Evolutionary conservation across 345 rosid genomes (phyloP).

Genomic region (Noccaea caerulescens): DNA sequence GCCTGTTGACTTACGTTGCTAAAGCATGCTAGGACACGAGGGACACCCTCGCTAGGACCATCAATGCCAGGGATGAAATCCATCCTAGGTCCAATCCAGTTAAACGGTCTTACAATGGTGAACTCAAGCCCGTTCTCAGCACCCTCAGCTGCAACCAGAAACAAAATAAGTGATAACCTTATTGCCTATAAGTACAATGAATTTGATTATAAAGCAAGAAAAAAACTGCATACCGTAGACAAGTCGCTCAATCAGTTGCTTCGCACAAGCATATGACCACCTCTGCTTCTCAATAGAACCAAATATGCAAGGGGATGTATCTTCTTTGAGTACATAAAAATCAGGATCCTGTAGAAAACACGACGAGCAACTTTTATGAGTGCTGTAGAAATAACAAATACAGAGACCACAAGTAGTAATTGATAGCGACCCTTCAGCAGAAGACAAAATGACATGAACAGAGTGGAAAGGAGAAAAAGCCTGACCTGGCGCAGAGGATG

Average conservation of each 20-base stretch:
- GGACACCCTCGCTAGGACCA: constrained; percentile 99
- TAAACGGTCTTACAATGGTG: constrained; percentile 97
- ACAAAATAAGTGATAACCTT: constrained; percentile 10
- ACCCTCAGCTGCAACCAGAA: constrained; percentile 80
- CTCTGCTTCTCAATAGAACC: constrained; percentile 99
- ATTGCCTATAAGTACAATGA: not conserved
- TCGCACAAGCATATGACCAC: constrained; percentile 99
- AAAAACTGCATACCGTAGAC: constrained; percentile 64
- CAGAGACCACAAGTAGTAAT: not conserved
- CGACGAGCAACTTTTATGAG: constrained; percentile 24
- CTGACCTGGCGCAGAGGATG: constrained; percentile 92
- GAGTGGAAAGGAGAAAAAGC: constrained; percentile 30
- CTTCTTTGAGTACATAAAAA: constrained; percentile 90
- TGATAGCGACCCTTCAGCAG: constrained; percentile 18
- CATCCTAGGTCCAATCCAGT: constrained; percentile 99
- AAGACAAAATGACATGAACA: constrained; percentile 24
- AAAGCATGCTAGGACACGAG: constrained; percentile 97
- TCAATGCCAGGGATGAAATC: constrained; percentile 99
- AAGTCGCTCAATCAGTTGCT: constrained; percentile 98
- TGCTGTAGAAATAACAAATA: not conserved
- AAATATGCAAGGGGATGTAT: constrained; percentile 92
- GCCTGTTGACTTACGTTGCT: constrained; percentile 68
- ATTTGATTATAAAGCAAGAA: not conserved
- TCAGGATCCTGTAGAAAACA: constrained; percentile 76
- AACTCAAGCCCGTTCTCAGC: constrained; percentile 94